Evolutionary conservation across 1,284 basidiomycete genomes (phyloP).

Genomic region (Apiotrichum brassicae): DNA sequence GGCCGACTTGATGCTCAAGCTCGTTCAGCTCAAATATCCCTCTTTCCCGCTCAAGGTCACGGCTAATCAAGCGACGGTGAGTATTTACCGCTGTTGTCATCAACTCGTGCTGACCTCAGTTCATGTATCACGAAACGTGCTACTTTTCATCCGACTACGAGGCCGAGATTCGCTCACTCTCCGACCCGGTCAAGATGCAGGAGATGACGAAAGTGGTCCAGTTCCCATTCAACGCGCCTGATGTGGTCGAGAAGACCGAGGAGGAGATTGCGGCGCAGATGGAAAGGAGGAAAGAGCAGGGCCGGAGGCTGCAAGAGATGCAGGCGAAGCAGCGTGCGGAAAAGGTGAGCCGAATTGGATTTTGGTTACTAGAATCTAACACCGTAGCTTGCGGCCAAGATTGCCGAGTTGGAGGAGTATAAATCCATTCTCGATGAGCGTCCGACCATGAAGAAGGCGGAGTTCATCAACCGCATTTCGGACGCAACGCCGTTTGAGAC

Average conservation of each 20-base stretch:
- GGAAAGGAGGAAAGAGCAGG: constrained; percentile 78
- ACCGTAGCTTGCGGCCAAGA: constrained; percentile 36
- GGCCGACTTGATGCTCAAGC: constrained; percentile 82
- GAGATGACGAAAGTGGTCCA: constrained; percentile 68
- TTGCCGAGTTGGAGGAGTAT: constrained; percentile 71
- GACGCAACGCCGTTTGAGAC: constrained; percentile 65
- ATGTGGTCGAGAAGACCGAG: constrained; percentile 78
- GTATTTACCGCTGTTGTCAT: constrained; percentile 37
- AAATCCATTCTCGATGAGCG: constrained; percentile 61
- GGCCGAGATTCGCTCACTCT: constrained; percentile 58
- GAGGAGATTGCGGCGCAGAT: constrained; percentile 74
- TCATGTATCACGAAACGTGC: constrained; percentile 84
- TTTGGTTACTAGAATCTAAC: too few species aligned
- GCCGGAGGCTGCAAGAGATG: constrained; percentile 81
- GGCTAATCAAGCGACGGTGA: constrained; percentile 51
- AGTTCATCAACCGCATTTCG: constrained; percentile 57
- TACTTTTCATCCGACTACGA: constrained; percentile 77
- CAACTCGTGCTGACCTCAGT: constrained; percentile 56
- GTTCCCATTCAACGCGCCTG: constrained; percentile 69
- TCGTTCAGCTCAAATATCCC: constrained; percentile 93
- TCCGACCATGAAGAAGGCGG: constrained; percentile 62
- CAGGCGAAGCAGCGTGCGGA: constrained; percentile 80
- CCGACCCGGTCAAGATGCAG: constrained; percentile 60
- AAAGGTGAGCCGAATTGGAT: constrained; percentile 63
- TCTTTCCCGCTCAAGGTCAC: constrained; percentile 62